Percentiles rank a stretch among this genome's conserved stretches.
Evolutionary conservation across 768 basidiomycete genomes (phyloP).

Genomic region (Sporobolomyces roseus): DNA sequence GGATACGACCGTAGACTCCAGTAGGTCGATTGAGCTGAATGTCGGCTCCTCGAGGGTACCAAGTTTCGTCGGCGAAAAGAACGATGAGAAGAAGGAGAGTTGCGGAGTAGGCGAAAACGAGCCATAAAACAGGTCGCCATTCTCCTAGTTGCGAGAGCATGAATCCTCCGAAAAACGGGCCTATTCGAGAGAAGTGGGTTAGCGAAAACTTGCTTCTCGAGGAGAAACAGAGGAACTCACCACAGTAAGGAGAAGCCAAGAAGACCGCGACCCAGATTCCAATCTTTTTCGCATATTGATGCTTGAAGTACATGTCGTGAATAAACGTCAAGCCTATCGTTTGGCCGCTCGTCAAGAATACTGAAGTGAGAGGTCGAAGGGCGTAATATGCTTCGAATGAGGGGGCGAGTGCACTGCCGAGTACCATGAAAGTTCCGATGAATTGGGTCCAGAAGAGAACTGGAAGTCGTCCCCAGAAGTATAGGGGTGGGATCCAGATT

Average conservation of each 20-base stretch:
- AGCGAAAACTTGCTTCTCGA: too few species aligned
- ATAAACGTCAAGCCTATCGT: slow-evolving; percentile 32
- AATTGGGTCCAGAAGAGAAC: slow-evolving; percentile 42
- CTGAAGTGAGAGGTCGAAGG: slow-evolving; percentile 38
- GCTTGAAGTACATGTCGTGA: slow-evolving; percentile 37
- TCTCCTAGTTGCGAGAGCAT: slow-evolving; percentile 27
- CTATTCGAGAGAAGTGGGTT: too few species aligned
- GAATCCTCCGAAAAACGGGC: slow-evolving; percentile 24
- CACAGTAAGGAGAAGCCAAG: slow-evolving; percentile 23
- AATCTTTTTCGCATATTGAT: slow-evolving; percentile 31
- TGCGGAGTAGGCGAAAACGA: slow-evolving; percentile 37
- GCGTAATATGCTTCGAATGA: slow-evolving; percentile 35
- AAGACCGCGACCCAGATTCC: slow-evolving; percentile 38
- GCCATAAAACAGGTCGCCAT: slow-evolving; percentile 39
- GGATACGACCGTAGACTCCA: slow-evolving; percentile 26
- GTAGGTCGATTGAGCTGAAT: slow-evolving; percentile 21
- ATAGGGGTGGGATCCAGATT: slow-evolving; percentile 34
- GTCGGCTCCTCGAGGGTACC: slow-evolving; percentile 35
- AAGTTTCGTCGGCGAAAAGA: slow-evolving; percentile 34
- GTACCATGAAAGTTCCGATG: slow-evolving; percentile 38
- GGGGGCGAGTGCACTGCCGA: slow-evolving; percentile 32
- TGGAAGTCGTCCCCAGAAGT: slow-evolving; percentile 39
- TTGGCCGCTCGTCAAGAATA: slow-evolving; percentile 38
- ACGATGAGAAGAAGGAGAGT: slow-evolving; percentile 28
- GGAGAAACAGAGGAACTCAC: not conserved